Conservation (phyloP, 352 stramenopile species). For the Globisporangium uncinulatum region DNA sequence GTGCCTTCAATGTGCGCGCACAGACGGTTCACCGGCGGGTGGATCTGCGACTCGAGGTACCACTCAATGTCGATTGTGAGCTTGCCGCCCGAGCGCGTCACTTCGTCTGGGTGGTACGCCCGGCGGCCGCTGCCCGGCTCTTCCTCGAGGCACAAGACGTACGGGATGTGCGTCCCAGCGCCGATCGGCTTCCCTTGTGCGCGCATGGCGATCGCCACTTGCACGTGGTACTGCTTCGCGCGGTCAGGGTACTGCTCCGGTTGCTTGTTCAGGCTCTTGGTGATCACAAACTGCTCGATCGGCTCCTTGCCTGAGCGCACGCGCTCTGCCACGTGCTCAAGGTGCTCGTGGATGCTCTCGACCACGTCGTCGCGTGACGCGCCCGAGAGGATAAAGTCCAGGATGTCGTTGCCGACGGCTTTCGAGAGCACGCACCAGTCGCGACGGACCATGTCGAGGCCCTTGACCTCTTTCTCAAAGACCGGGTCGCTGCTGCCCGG, state of each 20-base stretch:
- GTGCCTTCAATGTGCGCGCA: conserved; percentile 99
- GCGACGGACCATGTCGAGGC: conserved; percentile 95
- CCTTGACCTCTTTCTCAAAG: conserved; percentile 98
- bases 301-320: conserved; percentile 94
- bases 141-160: conserved; percentile 94
- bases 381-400: conserved; percentile 97
- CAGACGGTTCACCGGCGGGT: conserved; percentile 97
- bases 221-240: conserved; percentile 96
- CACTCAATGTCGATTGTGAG: conserved; percentile 94
- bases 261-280: conserved; percentile 99
- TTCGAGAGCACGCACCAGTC: conserved; percentile 99
- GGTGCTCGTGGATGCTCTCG: conserved; percentile 95
- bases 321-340: conserved; percentile 87
- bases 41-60: conserved; percentile 96
- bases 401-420: conserved; percentile 92
- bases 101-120: conserved; percentile 87
- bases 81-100: conserved; percentile 62
- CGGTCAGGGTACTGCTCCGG: conserved; percentile 97
- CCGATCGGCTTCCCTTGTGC: conserved; percentile 94
- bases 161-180: conserved; percentile 98
- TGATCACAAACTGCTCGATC: conserved; percentile 98
- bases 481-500: conserved; percentile 30
- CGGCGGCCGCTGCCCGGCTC: conserved; percentile 63
- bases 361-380: conserved; percentile 93
- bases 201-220: conserved; percentile 96